Percentiles rank a stretch among this genome's conserved stretches.
Evolutionary conservation across 768 basidiomycete species (phyloP).

Genomic region (Kwoniella europaea): DNA sequence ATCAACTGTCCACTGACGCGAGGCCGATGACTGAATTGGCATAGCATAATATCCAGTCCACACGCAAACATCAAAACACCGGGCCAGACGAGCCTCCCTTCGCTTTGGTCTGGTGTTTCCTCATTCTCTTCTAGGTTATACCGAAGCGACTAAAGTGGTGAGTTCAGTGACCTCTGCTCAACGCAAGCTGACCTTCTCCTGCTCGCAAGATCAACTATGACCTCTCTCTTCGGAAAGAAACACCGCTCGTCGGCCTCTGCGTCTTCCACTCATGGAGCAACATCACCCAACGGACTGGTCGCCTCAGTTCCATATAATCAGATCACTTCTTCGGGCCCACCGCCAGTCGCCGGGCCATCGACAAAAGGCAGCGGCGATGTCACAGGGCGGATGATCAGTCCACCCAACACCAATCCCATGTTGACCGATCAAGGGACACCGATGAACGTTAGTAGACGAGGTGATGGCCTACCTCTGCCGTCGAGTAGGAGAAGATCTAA

Average conservation of each 20-base stretch:
- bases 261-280: constrained; percentile 17
- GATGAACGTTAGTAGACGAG: constrained; percentile 61
- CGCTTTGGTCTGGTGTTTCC: constrained; percentile 1
- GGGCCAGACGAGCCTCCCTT: constrained; percentile 1
- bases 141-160: background rate
- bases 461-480: constrained; percentile 60
- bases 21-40: background rate
- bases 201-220: constrained; percentile 6
- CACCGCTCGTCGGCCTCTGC: constrained; percentile 25
- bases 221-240: constrained; percentile 27
- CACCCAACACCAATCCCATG: constrained; percentile 38
- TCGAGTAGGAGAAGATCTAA: constrained; percentile 63
- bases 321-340: constrained; percentile 21
- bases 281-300: constrained; percentile 25
- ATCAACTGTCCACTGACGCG: constrained; percentile 5
- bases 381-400: constrained; percentile 32
- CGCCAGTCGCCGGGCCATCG: constrained; percentile 30
- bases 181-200: background rate
- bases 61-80: constrained; percentile 5
- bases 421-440: constrained; percentile 63
- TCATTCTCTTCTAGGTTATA: background rate
- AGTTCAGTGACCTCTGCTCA: background rate
- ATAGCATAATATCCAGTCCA: background rate
- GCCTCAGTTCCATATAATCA: constrained; percentile 37
- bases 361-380: constrained; percentile 17